phyloP scores from a whole-genome alignment of 2,329 filamentous ascomycete species.

The Shiraia bambusicola region DNA sequence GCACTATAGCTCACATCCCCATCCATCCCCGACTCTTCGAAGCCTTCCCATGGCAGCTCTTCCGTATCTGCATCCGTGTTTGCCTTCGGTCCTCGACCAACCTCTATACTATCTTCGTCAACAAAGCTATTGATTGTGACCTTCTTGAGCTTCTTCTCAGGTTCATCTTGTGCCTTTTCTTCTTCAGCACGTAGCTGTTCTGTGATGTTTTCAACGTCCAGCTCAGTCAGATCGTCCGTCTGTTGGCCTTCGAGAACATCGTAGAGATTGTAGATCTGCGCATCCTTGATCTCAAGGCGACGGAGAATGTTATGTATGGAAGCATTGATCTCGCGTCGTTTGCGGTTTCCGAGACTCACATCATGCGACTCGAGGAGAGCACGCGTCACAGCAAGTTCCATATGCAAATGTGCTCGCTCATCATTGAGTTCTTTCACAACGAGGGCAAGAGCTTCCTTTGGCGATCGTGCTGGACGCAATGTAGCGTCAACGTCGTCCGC shows the following conservation, averaged over 20 bases:
- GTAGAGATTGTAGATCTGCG: slow-evolving; percentile 79
- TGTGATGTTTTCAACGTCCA: slow-evolving; percentile 47
- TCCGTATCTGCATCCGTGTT: slow-evolving; percentile 30
- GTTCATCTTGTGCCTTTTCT: slow-evolving; percentile 31
- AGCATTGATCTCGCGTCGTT: slow-evolving; percentile 61
- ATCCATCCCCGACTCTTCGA: slow-evolving; percentile 29
- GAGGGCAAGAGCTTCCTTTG: slow-evolving; percentile 72
- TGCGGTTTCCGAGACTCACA: slow-evolving; percentile 59
- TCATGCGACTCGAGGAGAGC: slow-evolving; percentile 64
- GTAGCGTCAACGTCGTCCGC: slow-evolving; percentile 60
- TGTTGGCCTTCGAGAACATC: slow-evolving; percentile 83
- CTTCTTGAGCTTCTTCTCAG: slow-evolving; percentile 37
- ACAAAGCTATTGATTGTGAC: slow-evolving; percentile 43
- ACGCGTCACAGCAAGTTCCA: slow-evolving; percentile 64
- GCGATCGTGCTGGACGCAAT: slow-evolving; percentile 63
- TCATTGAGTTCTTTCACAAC: slow-evolving; percentile 81
- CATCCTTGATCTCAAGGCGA: slow-evolving; percentile 70
- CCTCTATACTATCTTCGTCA: slow-evolving; percentile 27
- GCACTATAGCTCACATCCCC: slow-evolving; percentile 15
- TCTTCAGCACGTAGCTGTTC: slow-evolving; percentile 46
- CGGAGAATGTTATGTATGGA: slow-evolving; percentile 64
- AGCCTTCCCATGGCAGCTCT: slow-evolving; percentile 45
- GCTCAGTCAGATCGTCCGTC: slow-evolving; percentile 52
- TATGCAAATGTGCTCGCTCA: slow-evolving; percentile 74
- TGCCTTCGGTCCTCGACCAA: slow-evolving; percentile 10